Base-by-base conservation (phyloP, 305 asterid species). In the Lippia alba region DNA sequence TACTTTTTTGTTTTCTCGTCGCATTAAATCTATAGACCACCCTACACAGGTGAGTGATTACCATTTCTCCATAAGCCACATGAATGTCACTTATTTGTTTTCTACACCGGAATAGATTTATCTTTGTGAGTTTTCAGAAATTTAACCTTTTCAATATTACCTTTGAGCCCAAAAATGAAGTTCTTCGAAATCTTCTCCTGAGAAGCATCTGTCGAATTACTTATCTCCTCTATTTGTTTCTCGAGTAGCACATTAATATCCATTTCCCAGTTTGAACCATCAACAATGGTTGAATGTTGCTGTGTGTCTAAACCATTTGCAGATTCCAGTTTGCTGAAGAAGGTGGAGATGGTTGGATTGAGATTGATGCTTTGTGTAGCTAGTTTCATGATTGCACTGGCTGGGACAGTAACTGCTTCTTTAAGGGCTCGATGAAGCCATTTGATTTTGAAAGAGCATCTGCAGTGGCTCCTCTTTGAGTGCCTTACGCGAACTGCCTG, bases 281-380 rank as follows among this genome's bases (percentile, higher is more conserved):
- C 82, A 56, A 51, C 74, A 56, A 51, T 6, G 18, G 18, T 49
- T 53, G 79, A 65, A 36, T 67, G 56, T 44, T 67, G 79, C 32
- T 74, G 69, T 46, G 59, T 59, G 40, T 58, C 77, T 61, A 70
- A 74, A 77, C 56, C 36, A 70, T 64, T 66, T 61, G 80, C 51
- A 44, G 80, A 63, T 49, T 80, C 78, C 74, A 74, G 66, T 71
- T 56, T 71, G 74, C 76, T 66, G 76, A 84, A 77, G 83, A 84
- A 83, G 70, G 88, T 72, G 59, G 82, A 81, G 65, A 88, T 78
- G 76, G 85, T 78, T 49, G 91, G 91, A 78, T 88, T 89, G 34
- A 45, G 68, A 59, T 73, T 58, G 59, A 85, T 82, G 69, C 78
- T 68, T 74, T 80, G 66, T 45, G 78, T 51, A 61, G 88, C 76